Conservation (phyloP, 345 rosid species). For the Reutealis trisperma region DNA sequence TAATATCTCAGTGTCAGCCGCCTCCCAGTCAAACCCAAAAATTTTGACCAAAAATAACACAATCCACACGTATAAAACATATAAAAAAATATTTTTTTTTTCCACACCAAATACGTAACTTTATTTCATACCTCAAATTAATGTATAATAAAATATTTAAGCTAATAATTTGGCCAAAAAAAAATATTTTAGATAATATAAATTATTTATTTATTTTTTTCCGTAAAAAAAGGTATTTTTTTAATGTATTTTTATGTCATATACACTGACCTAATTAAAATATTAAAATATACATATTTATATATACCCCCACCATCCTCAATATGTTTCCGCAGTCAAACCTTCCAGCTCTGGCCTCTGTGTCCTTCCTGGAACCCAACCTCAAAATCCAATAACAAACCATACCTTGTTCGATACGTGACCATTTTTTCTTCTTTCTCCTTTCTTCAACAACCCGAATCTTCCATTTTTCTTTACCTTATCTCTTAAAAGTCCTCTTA, state of each 20-base stretch:
- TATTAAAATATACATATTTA: too few species aligned
- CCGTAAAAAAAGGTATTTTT: too few species aligned
- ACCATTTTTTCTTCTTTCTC: not conserved
- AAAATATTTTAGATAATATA: too few species aligned
- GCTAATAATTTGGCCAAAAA: too few species aligned
- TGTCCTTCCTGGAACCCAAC: constrained; percentile 4
- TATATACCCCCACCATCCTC: not conserved
- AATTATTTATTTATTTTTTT: too few species aligned
- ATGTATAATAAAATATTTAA: too few species aligned
- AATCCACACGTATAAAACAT: too few species aligned
- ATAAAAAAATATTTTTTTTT: not conserved
- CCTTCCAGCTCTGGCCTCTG: too few species aligned
- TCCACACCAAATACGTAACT: too few species aligned
- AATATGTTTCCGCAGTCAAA: constrained; percentile 2
- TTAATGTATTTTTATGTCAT: too few species aligned
- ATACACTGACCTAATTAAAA: too few species aligned
- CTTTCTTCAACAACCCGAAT: not conserved
- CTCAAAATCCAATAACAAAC: not conserved
- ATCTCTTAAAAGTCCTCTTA: not conserved
- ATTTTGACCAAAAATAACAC: constrained; percentile 9
- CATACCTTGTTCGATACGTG: constrained; percentile 12
- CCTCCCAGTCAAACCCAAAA: constrained; percentile 14
- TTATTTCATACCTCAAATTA: too few species aligned
- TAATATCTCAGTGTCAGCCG: constrained; percentile 13
- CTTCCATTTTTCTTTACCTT: not conserved